These are phyloP conservation scores for Agaricus bisporus DNA, from an alignment of 768 basidiomycete genomes.

Conservation along the genomic window DNA sequence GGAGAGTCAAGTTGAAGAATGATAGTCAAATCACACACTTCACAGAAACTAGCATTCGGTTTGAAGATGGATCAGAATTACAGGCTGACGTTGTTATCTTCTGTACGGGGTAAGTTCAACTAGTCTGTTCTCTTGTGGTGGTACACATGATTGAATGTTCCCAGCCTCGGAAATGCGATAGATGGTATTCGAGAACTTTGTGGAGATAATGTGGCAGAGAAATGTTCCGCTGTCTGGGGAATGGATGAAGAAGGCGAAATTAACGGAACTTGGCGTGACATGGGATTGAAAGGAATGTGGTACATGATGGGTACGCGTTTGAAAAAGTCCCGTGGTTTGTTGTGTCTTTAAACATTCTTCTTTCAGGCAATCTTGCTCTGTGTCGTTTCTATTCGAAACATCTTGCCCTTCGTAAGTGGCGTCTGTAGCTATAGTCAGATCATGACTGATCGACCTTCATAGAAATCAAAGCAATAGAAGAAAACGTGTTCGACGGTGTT, in stretches of 20 bases:
- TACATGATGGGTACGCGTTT: conserved; percentile 45
- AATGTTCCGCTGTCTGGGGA: conserved; percentile 57
- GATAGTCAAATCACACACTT: conserved; percentile 43
- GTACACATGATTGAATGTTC: not conserved
- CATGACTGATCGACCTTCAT: not conserved
- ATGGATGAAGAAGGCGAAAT: conserved; percentile 61
- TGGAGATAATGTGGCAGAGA: conserved; percentile 36
- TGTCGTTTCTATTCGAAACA: conserved; percentile 58
- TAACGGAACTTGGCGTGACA: conserved; percentile 40
- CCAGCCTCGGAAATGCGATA: conserved; percentile 40
- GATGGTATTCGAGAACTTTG: conserved; percentile 35
- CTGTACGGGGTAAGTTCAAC: conserved; percentile 44
- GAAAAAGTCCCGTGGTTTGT: not conserved
- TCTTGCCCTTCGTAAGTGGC: conserved; percentile 52
- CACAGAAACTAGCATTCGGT: conserved; percentile 35
- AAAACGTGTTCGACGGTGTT: conserved; percentile 28
- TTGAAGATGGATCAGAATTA: conserved; percentile 41
- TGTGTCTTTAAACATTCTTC: not conserved
- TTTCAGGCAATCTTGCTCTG: conserved; percentile 37
- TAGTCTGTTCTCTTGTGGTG: not conserved
- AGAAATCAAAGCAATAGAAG: conserved; percentile 60
- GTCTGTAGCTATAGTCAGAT: not conserved
- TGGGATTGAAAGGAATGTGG: conserved; percentile 51
- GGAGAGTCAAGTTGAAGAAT: conserved; percentile 67
- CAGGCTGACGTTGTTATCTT: conserved; percentile 52